phyloP scores from a whole-genome alignment of 495 filamentous ascomycete species.

The Neurospora sp. region DNA sequence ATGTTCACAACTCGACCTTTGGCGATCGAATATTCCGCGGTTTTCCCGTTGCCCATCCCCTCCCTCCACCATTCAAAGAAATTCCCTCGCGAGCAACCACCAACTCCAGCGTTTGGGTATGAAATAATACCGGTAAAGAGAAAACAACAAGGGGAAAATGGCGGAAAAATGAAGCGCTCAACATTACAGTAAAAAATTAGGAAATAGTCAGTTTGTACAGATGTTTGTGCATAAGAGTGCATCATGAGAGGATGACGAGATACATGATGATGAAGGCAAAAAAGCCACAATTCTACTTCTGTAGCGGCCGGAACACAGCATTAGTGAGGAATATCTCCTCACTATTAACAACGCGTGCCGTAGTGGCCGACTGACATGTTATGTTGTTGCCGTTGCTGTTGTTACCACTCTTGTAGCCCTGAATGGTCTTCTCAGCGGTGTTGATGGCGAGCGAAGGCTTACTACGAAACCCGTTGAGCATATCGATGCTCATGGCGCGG shows the following conservation, averaged over 20 bases:
- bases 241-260: not conserved
- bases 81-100: too few species aligned
- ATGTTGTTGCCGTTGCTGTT: not conserved
- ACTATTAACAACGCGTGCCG: constrained; percentile 1
- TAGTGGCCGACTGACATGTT: constrained; percentile 3
- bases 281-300: not conserved
- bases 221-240: not conserved
- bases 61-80: not conserved
- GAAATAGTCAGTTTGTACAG: not conserved
- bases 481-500: constrained; percentile 31
- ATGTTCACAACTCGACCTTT: not conserved
- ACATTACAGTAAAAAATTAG: not conserved
- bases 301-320: constrained; percentile 29
- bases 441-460: constrained; percentile 9
- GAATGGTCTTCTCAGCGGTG: constrained; percentile 14
- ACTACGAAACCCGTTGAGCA: constrained; percentile 19
- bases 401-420: constrained; percentile 3
- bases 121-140: not conserved
- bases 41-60: not conserved
- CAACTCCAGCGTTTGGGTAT: not conserved
- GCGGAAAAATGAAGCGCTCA: too few species aligned
- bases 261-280: not conserved
- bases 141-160: too few species aligned
- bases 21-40: not conserved
- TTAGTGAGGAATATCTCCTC: constrained; percentile 32